Evolutionary conservation across 2,329 filamentous ascomycete species (phyloP), one percentile per base, ranked within the genome.

Genomic region (Epichloe uncinata): DNA sequence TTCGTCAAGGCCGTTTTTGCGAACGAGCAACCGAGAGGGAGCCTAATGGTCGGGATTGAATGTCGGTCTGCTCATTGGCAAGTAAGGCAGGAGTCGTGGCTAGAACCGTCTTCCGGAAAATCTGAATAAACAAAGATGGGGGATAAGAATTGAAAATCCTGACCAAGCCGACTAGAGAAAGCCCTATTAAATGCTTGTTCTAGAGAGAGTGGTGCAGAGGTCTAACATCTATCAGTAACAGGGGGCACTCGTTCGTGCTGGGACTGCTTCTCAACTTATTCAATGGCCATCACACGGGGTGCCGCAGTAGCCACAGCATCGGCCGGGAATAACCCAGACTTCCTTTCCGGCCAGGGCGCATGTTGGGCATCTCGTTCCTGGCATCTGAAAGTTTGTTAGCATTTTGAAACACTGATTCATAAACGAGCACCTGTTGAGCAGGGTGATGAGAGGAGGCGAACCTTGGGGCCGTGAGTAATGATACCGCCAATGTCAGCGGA

Each of bases 281-380:
- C 52, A 50, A 12, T 50, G 41, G 16, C 34, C 40, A 43, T 63
- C 63, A 44, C 65, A 68, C 4, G 71, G 68, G 22, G 73, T 74
- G 46, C 73, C 73, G 60, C 73, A 77, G 55, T 72, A 70, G 34
- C 69, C 69, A 57, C 75, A 78, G 47, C 64, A 64, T 50, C 72
- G 69, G 48, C 75, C 75, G 34, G 73, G 74, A 53, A 77, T 74
- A 22, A 78, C 75, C 75, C 75, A 78, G 42, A 74, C 72, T 57
- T 77, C 75, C 53, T 71, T 66, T 52, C 75, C 75, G 43, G 66
- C 63, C 41, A 63, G 59, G 47, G 68, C 67, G 56, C 75, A 78
- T 4, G 69, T 76, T 45, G 74, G 73, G 59, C 75, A 78, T 56
- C 69, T 66, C 26, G 75, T 73, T 9, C 75, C 75, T 4, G 74